Evolutionary conservation across 306 rosid genomes (phyloP).

Genomic region (Prunus padus): DNA sequence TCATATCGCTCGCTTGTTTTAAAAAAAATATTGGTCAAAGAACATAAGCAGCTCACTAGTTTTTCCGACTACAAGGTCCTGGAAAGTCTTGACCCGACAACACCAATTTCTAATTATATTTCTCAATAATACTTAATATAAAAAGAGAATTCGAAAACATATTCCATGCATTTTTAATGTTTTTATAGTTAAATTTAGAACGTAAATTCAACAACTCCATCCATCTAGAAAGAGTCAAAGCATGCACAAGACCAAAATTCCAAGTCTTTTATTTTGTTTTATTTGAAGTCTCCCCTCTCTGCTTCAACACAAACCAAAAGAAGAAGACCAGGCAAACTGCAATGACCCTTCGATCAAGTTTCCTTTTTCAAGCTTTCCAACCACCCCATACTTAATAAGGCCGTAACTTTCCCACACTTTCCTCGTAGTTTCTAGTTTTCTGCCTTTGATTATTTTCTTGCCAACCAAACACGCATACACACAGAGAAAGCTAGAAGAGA

Average conservation of each 20-base stretch:
- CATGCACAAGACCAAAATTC: slow-evolving; percentile 21
- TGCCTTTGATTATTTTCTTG: background rate
- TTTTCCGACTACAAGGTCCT: background rate
- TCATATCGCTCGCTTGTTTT: no score
- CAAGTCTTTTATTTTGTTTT: background rate
- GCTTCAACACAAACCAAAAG: slow-evolving; percentile 26
- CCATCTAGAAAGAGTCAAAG: slow-evolving; percentile 25
- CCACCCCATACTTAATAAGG: background rate
- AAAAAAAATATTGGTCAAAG: background rate
- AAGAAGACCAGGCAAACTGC: slow-evolving; percentile 26
- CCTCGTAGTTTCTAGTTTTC: slow-evolving; percentile 7
- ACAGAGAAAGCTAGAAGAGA: background rate
- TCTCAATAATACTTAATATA: background rate
- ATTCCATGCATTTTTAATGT: no score
- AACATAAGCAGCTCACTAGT: background rate
- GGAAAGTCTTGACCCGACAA: background rate
- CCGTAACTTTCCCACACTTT: background rate
- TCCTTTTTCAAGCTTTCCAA: slow-evolving; percentile 8
- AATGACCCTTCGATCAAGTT: background rate
- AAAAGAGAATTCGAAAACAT: no score
- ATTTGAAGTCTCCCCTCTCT: background rate
- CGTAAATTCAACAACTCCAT: background rate
- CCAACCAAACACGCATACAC: background rate
- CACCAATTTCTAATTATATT: background rate
- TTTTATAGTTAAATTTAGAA: background rate